Evolutionary conservation across 2,329 filamentous ascomycete species (phyloP), one percentile per base, ranked within the genome.

Genomic region (Elsinoe batatas): DNA sequence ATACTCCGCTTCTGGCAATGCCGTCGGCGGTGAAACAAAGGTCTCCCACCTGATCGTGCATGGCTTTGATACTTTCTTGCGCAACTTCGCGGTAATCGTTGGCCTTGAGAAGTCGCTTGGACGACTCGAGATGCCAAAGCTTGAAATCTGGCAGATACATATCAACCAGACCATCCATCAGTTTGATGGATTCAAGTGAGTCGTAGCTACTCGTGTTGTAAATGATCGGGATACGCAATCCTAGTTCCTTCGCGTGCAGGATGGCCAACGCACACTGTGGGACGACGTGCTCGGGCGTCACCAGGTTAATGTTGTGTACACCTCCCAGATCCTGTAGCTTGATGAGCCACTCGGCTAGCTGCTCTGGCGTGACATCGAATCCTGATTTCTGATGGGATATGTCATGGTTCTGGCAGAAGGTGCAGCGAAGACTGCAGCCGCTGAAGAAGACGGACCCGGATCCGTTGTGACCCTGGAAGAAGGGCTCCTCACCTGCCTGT

Each of bases 71-170:
- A 64, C 85, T 90, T 69, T 91, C 86, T 68, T 78, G 81, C 0
- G 89, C 88, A 0, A 82, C 81, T 8, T 78, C 72, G 1, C 84
- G 79, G 67, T 91, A 93, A 66, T 88, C 80, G 47, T 88, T 84
- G 3, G 85, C 85, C 67, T 94, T 94, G 35, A 93, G 76, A 30
- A 93, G 72, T 10, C 87, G 76, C 62, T 79, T 84, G 17, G 85
- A 85, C 0, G 85, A 84, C 18, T 68, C 72, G 1, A 76, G 68
- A 26, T 79, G 79, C 87, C 87, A 93, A 8, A 91, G 81, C 68
- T 94, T 93, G 74, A 93, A 93, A 66, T 94, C 88, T 0, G 88
- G 85, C n/a, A 94, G 74, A 66, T 93, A 94, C 43, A 94, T 89
- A 66, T 93, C 88, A 0, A 93, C 81, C 26, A 94, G 72, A 0